phyloP scores from a whole-genome alignment of 148 eudicot genomes.

The Amaranthus hypochondriacus region DNA sequence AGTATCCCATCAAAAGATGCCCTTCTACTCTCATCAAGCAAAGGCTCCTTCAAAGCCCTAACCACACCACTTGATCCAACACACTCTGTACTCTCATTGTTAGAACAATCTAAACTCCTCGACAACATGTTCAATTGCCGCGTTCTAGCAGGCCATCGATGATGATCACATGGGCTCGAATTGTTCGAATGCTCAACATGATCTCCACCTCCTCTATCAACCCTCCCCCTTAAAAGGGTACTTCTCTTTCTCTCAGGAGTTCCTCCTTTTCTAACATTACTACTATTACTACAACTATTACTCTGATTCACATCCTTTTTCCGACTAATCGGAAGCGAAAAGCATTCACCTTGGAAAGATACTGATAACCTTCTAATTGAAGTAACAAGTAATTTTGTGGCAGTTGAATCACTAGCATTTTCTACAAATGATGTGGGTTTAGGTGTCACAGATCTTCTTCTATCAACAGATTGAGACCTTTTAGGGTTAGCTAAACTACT shows the following conservation, averaged over 20 bases:
- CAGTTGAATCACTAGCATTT: slow-evolving; percentile 60
- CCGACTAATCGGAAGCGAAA: slow-evolving; percentile 82
- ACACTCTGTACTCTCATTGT: slow-evolving; percentile 37
- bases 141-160: slow-evolving; percentile 75
- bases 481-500: slow-evolving; percentile 34
- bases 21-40: slow-evolving; percentile 54
- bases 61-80: slow-evolving; percentile 53
- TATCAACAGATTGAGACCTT: slow-evolving; percentile 79
- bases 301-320: slow-evolving; percentile 59
- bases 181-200: slow-evolving; percentile 53
- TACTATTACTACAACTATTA: slow-evolving; percentile 5
- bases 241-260: slow-evolving; percentile 78
- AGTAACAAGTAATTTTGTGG: slow-evolving; percentile 71
- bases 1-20: slow-evolving; percentile 76
- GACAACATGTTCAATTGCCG: slow-evolving; percentile 42
- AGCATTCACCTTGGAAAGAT: slow-evolving; percentile 87
- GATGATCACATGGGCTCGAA: slow-evolving; percentile 61
- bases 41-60: slow-evolving; percentile 52
- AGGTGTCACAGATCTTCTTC: slow-evolving; percentile 52
- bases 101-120: slow-evolving; percentile 52
- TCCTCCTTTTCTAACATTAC: slow-evolving; percentile 58
- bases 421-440: slow-evolving; percentile 32
- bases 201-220: slow-evolving; percentile 52
- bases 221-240: slow-evolving; percentile 56
- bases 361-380: slow-evolving; percentile 86